Evolutionary conservation across 2,329 filamentous ascomycete genomes (phyloP), one percentile per base, ranked within the genome.

Genomic region (Penicillium verrucosum): DNA sequence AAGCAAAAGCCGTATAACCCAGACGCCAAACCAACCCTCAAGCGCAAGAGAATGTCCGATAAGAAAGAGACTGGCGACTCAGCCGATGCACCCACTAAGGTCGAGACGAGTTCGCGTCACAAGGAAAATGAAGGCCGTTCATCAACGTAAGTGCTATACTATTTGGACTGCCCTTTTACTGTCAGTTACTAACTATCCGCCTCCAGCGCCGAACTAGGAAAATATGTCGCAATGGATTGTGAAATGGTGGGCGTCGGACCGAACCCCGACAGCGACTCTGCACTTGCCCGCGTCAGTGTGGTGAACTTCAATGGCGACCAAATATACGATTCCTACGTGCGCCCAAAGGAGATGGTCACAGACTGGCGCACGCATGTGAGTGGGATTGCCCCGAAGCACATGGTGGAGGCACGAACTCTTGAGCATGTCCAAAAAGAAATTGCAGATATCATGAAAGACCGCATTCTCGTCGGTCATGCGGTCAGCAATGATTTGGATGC

Each of bases 271-370:
- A 83, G 85, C 23, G 81, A 87, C 69, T 92, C 90, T 36, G 86
- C 86, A 0, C 83, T 99, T 43, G 94, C 94, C 1, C 85, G 94
- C 45, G 90, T 93, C 54, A 96, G 90, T 69, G 79, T 96, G 16
- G 92, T 97, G 64, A 96, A 97, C 74, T 99, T 92, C 74, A 91
- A 97, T 71, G 92, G 92, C 18, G 84, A 89, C 29, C 91, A 96
- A 73, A 79, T 99, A 44, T 97, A 97, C 81, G 94, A 99, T 78
- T 93, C 90, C 12, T 97, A 89, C 70, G 94, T 97, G 10, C 83
- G 84, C 52, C 89, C 90, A 0, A 85, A 85, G 57, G 87, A 92
- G 68, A 80, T 78, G 54, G 90, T 99, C 2, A 92, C 89, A 14
- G 90, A 99, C 74, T 99, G 92, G 88, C 85, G 94, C 60, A 97